These are phyloP conservation scores for Coniochaeta sp. DNA, from an alignment of 2,329 filamentous ascomycete genomes.

Conservation along the genomic window DNA sequence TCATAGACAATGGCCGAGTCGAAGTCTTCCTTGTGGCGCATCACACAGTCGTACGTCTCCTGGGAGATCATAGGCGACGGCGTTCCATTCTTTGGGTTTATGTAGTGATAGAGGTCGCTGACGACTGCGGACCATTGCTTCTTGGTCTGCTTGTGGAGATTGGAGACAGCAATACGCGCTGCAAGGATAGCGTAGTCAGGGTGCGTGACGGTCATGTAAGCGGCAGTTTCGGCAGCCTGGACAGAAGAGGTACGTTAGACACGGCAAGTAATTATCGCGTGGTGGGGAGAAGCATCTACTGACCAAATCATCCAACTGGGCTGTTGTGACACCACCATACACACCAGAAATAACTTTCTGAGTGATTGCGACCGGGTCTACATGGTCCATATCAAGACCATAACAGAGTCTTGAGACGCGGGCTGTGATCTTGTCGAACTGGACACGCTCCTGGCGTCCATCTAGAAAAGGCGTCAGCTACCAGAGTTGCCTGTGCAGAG, in stretches of 20 bases:
- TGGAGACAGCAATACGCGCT: conserved; percentile 96
- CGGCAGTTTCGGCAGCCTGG: conserved; percentile 94
- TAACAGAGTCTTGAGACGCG: conserved; percentile 97
- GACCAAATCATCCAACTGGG: conserved; percentile 95
- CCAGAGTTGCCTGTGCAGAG: too few species aligned
- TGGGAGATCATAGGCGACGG: conserved; percentile 91
- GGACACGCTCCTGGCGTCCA: conserved; percentile 98
- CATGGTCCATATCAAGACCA: conserved; percentile 86
- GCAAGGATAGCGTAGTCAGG: conserved; percentile 98
- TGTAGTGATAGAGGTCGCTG: conserved; percentile 86
- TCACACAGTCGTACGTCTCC: conserved; percentile 83
- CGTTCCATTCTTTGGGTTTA: conserved; percentile 86
- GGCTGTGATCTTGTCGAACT: conserved; percentile 99
- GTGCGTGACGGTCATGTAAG: conserved; percentile 99
- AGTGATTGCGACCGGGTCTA: conserved; percentile 95
- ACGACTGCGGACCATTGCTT: conserved; percentile 98
- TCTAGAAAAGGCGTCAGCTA: conserved; percentile 48
- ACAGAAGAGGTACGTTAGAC: conserved; percentile 4
- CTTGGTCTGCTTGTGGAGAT: conserved; percentile 99
- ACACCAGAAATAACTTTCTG: conserved; percentile 99
- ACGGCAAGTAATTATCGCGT: background rate
- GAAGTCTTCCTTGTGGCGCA: conserved; percentile 93
- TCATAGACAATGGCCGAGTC: conserved; percentile 99
- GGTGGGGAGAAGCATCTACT: conserved; percentile 25
- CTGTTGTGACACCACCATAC: conserved; percentile 94